These are phyloP conservation scores for Ustilago crameri DNA, from an alignment of 1,284 basidiomycete genomes.

Conservation along the genomic window DNA sequence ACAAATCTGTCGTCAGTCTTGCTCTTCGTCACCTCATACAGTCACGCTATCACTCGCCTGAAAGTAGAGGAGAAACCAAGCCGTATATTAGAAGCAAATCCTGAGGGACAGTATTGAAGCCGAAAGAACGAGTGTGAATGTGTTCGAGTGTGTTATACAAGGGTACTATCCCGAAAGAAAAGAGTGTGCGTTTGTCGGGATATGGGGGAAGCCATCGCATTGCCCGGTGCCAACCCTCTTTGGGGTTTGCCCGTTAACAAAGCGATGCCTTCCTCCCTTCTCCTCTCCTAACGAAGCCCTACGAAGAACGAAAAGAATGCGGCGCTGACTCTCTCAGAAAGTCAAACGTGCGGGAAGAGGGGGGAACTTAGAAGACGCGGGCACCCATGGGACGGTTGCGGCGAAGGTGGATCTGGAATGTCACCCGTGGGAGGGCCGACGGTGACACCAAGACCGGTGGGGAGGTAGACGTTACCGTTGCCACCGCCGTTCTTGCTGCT, in stretches of 20 bases:
- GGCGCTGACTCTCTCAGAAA: too few species aligned
- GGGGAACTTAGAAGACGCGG: neutral
- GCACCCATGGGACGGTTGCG: constrained; percentile 3
- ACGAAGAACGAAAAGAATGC: too few species aligned
- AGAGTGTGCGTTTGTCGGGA: neutral
- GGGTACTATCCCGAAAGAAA: neutral
- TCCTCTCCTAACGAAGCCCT: too few species aligned
- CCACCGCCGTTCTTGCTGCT: constrained; percentile 12
- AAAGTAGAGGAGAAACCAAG: neutral
- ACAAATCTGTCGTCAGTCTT: too few species aligned
- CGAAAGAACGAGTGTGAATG: constrained; percentile 2
- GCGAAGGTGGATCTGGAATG: constrained; percentile 33
- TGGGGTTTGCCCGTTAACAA: too few species aligned
- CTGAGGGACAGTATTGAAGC: too few species aligned
- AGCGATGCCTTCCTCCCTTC: too few species aligned
- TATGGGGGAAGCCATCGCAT: neutral
- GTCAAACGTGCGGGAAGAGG: too few species aligned
- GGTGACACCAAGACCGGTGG: constrained; percentile 24
- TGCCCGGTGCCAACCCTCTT: too few species aligned
- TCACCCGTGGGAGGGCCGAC: constrained; percentile 23
- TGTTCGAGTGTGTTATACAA: neutral
- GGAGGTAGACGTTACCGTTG: constrained; percentile 28
- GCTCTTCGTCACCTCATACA: too few species aligned
- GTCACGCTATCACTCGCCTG: too few species aligned
- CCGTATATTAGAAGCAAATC: too few species aligned